Evolutionary conservation across 2,329 filamentous ascomycete genomes (phyloP), one percentile per base, ranked within the genome.

Genomic region (Aspergillus sp.): DNA sequence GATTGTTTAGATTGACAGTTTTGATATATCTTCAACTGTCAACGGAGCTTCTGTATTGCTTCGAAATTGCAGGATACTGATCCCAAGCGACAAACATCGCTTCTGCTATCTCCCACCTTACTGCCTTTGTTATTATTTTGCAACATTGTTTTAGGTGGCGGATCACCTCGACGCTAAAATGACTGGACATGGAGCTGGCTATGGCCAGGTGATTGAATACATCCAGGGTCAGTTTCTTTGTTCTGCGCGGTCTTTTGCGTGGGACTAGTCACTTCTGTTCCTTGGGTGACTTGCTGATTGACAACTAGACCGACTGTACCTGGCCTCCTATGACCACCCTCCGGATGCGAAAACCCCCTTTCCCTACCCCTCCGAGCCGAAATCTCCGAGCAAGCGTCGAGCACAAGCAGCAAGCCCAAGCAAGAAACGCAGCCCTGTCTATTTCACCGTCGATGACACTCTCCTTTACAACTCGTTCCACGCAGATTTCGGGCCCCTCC

Each of bases 381-480:
- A 80, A 64, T 91, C 89, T 56, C 89, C 89, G n/a, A 86, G 81
- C 76, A 96, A 92, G 81, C 85, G 85, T 66, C 82, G 87, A 74
- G 82, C 84, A 24, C 85, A 84, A 58, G 81, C 85, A 32, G 84
- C 82, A 20, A 81, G 85, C 17, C 81, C 79, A 51, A 71, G 75
- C 53, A 85, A 83, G 64, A 79, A 74, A 44, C 74, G 78, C 50
- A 78, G 87, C 55, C 95, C 95, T 1, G 93, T 90, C 72, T 99
- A 98, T 79, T 99, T 99, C 77, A 93, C 91, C 50, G 88, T 98
- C 65, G 95, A 99, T 72, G 91, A 96, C 71, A 89, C 83, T 41
- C 86, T 99, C 44, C 83, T 96, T 47, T 99, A 99, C 83, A 99
- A 99, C 75, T 93, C 93, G 32, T 99, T 99, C 77, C 93, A 98